Evolutionary conservation across 2,329 filamentous ascomycete species (phyloP).

Genomic region (Cryphonectria naterciae): DNA sequence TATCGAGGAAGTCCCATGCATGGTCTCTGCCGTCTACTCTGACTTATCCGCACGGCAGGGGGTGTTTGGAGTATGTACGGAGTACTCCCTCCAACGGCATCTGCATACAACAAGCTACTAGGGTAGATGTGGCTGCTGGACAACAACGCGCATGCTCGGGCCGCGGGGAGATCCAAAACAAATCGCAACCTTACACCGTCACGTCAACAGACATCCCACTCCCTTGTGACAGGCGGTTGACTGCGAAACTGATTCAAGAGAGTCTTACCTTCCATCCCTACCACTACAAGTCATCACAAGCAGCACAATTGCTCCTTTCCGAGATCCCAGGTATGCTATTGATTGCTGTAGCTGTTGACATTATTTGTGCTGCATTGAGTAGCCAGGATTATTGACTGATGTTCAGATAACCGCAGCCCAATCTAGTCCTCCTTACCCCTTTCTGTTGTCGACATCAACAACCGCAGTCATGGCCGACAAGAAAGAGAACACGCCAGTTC

Average conservation of each 20-base stretch:
- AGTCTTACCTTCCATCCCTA: background rate
- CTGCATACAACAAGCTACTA: background rate
- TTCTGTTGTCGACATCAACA: conserved; percentile 5
- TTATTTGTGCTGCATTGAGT: too few relatives aligned
- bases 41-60: background rate
- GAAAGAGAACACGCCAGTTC: conserved; percentile 27
- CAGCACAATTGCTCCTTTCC: background rate
- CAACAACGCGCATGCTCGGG: conserved; percentile 9
- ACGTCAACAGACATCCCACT: conserved; percentile 19
- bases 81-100: background rate
- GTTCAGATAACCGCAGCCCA: background rate
- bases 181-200: conserved; percentile 16
- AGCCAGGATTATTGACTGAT: background rate
- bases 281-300: background rate
- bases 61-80: background rate
- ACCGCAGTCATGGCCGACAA: conserved; percentile 28
- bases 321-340: background rate
- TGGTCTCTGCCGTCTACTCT: background rate
- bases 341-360: background rate
- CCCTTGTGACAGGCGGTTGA: conserved; percentile 5
- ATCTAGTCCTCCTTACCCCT: conserved; percentile 18
- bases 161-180: conserved; percentile 22
- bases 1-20: background rate
- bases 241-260: background rate
- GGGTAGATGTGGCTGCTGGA: background rate